Evolutionary conservation across 2,329 filamentous ascomycete species (phyloP).

Genomic region (Neonectria punicea): DNA sequence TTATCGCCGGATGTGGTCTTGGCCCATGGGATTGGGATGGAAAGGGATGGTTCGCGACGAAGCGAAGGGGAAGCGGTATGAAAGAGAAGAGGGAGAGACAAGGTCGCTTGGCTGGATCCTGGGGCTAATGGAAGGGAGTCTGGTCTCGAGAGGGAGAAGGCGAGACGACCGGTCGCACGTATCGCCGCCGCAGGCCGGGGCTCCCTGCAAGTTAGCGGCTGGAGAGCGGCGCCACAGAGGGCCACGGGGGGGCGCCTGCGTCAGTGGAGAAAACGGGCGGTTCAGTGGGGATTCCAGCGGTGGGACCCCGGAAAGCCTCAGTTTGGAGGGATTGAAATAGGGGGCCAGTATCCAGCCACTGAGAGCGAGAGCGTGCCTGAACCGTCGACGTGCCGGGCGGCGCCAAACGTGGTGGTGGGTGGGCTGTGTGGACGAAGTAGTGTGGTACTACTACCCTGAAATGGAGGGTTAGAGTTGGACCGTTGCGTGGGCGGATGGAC

Average conservation of each 20-base stretch:
- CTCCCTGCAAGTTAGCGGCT: conserved; percentile 23
- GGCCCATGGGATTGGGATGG: conserved; percentile 15
- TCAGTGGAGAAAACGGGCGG: conserved; percentile 12
- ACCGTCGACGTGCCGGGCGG: not conserved
- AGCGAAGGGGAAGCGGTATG: conserved; percentile 9
- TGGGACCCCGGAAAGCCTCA: conserved; percentile 4
- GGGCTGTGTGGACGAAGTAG: not conserved
- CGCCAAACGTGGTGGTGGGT: conserved; percentile 12
- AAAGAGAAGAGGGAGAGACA: conserved; percentile 24
- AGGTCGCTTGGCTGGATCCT: not conserved
- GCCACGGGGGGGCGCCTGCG: conserved; percentile 11
- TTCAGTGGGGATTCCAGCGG: conserved; percentile 17
- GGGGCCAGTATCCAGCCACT: conserved; percentile 21
- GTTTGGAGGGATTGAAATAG: conserved; percentile 15
- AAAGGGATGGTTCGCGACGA: conserved; percentile 6
- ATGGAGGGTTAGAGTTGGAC: conserved; percentile 1
- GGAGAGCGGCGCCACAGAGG: conserved; percentile 10
- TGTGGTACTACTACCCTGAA: not conserved
- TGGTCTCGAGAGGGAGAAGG: conserved; percentile 13
- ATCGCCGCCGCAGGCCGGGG: conserved; percentile 21
- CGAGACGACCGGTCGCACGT: conserved; percentile 18
- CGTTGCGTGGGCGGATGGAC: not conserved
- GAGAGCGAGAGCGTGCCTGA: conserved; percentile 12
- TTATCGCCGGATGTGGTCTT: conserved; percentile 32
- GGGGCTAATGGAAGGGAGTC: conserved; percentile 15